Base-by-base conservation (phyloP, 352 stramenopile species). In the Globisporangium polare region DNA sequence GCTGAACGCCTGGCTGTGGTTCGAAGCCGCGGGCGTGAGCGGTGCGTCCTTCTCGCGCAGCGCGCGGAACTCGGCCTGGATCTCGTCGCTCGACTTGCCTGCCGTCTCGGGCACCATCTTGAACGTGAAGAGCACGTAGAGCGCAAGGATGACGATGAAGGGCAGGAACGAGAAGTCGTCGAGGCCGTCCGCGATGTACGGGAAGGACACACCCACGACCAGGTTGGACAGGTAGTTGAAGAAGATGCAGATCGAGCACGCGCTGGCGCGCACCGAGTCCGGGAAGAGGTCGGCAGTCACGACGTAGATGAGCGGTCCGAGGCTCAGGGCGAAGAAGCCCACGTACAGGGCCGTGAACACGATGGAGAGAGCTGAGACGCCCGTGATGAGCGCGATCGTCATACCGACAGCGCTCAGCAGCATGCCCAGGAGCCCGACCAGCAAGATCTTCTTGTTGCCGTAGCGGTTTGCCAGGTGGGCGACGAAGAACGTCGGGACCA, bases 281-380 rank as follows among this genome's bases (percentile, higher is more conserved):
- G 80, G 78, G 60, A 90, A 90, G 12, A 90, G 60, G 8, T 80
- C 77, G 3, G 74, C 64, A 7, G 67, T 72, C 5, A 90, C 74
- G 2, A 79, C 70, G 59, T 71, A 90, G 33, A 72, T 69, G 12
- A 90, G 65, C 1, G 80, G 68, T 1, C 78, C 80, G 20, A 90
- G 67, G 27, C 73, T 83, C n/a, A 77, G 55, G 22, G 61, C 68
- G 47, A 80, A 89, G n/a, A 61, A 68, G 3, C 68, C 76, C 24
- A 86, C 77, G 58, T 79, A 89, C 7, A 66, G 65, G 0, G 70
- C 68, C 6, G 62, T 76, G 63, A 86, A 84, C 18, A 80, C 65
- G 49, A 90, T 85, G 12, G 74, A 76, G 2, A 84, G 58, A 3
- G 35, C 58, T 3, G 66, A 35, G 10, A 82, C 22, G 58, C 64